phyloP scores from a whole-genome alignment of 305 asterid species.

The Plantago coronopus region DNA sequence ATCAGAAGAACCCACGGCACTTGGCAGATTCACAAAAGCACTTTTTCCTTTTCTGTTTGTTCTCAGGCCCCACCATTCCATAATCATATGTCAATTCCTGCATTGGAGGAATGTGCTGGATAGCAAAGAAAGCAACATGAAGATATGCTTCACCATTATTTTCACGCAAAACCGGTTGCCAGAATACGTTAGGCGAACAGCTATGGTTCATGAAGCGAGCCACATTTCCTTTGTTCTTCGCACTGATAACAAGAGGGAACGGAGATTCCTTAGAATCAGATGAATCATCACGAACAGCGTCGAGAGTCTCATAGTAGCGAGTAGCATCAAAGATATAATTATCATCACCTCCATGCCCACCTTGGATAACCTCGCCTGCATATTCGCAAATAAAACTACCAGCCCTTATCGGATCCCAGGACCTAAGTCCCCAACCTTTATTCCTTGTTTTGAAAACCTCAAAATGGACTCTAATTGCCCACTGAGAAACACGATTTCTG shows the following conservation, averaged over 20 bases:
- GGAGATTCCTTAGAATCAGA: constrained; percentile 40
- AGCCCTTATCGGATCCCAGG: constrained; percentile 86
- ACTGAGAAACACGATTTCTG: constrained; percentile 66
- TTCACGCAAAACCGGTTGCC: constrained; percentile 79
- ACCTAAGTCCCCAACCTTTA: constrained; percentile 94
- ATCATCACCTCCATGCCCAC: constrained; percentile 39
- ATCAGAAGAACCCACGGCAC: constrained; percentile 74
- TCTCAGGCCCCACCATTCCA: constrained; percentile 48
- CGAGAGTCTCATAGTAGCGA: constrained; percentile 59
- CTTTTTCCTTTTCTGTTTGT: constrained; percentile 47
- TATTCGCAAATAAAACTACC: constrained; percentile 84
- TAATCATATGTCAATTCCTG: constrained; percentile 80
- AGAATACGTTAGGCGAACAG: constrained; percentile 69
- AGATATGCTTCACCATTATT: constrained; percentile 48
- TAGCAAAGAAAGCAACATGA: constrained; percentile 80
- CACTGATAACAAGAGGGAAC: constrained; percentile 60
- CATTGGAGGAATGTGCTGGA: constrained; percentile 86
- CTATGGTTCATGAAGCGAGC: constrained; percentile 94
- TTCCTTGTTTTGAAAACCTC: constrained; percentile 82
- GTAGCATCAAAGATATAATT: constrained; percentile 69
- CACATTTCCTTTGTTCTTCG: constrained; percentile 68
- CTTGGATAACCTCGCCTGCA: constrained; percentile 69
- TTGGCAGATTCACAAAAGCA: constrained; percentile 68
- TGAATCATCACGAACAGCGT: constrained; percentile 39
- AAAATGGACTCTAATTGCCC: constrained; percentile 57